Percentiles rank a stretch among this genome's conserved stretches.
Conservation (phyloP, 164 flowering plant species). For the Hamamelis virginiana region DNA sequence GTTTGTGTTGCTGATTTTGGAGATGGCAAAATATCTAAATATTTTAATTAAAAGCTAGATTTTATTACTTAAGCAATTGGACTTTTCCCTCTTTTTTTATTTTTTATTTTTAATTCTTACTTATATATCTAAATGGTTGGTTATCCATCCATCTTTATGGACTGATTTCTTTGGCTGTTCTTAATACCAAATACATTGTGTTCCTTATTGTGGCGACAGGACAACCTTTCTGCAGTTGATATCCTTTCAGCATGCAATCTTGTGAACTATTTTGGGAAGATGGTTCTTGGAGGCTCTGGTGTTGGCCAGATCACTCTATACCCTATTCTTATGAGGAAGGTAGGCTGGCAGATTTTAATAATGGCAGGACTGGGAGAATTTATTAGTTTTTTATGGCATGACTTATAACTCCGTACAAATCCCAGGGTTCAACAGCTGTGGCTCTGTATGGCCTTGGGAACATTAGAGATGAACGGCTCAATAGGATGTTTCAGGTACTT, state of each 20-base stretch:
- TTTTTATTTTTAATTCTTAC: too few species aligned
- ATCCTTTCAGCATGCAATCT: constrained; percentile 98
- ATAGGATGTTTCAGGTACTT: constrained; percentile 96
- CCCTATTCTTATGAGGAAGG: constrained; percentile 94
- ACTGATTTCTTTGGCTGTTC: not conserved
- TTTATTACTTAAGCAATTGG: not conserved
- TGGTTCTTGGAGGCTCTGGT: constrained; percentile 97
- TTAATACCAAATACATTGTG: constrained; percentile 3
- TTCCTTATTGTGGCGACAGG: constrained; percentile 47
- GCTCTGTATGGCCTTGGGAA: constrained; percentile 98
- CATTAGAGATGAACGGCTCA: constrained; percentile 94
- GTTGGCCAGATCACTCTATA: constrained; percentile 91
- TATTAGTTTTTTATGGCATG: not conserved
- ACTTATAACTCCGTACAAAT: constrained; percentile 11
- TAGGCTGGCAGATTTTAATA: constrained; percentile 23
- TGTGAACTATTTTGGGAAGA: constrained; percentile 96
- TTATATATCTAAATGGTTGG: not conserved
- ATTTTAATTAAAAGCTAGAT: not conserved
- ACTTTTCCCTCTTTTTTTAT: not conserved
- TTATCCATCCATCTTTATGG: not conserved
- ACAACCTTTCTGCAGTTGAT: constrained; percentile 96
- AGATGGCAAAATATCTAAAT: not conserved
- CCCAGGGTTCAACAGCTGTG: constrained; percentile 88
- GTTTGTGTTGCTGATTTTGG: not conserved
- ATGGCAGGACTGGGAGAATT: not conserved